A percentile compares a stretch with the other conserved stretches of the same genome.
Conservation (phyloP, 2,329 filamentous ascomycete genomes). For the Pyrenochaeta sp. region DNA sequence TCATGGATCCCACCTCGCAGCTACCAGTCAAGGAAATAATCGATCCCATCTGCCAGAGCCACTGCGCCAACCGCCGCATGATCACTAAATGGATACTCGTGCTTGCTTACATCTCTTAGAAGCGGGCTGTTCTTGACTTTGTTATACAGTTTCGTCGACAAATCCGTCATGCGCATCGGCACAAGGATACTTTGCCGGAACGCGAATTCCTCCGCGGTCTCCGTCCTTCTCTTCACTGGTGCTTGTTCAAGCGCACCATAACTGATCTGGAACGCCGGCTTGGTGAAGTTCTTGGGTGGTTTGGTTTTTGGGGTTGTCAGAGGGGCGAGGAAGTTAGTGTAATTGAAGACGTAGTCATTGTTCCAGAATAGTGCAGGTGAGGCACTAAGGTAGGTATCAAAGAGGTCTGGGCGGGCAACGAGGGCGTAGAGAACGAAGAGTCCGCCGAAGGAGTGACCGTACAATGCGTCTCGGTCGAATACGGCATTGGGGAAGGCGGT, state of each 20-base stretch:
- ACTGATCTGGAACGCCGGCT: constrained; percentile 43
- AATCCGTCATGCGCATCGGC: constrained; percentile 32
- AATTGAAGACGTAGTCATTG: constrained; percentile 49
- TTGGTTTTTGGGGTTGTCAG: constrained; percentile 6
- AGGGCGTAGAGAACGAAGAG: constrained; percentile 58
- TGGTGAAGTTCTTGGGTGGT: constrained; percentile 15
- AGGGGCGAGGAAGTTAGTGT: constrained; percentile 29
- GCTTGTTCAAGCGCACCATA: constrained; percentile 41
- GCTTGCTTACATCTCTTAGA: constrained; percentile 37
- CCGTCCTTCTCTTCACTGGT: constrained; percentile 33
- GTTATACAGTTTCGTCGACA: constrained; percentile 33
- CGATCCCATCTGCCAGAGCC: constrained; percentile 41
- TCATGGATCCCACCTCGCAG: background rate
- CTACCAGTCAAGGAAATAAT: constrained; percentile 45
- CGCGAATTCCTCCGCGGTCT: constrained; percentile 38
- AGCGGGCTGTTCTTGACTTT: constrained; percentile 27
- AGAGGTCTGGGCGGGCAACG: constrained; percentile 52
- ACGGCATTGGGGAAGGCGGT: constrained; percentile 41
- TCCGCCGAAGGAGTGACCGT: constrained; percentile 61
- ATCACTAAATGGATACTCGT: constrained; percentile 43
- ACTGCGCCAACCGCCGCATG: constrained; percentile 40
- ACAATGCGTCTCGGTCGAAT: constrained; percentile 54
- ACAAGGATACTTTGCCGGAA: constrained; percentile 32
- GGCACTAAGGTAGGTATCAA: constrained; percentile 56
- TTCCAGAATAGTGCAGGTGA: constrained; percentile 62